A percentile compares a stretch with the other conserved stretches of the same genome.
phyloP scores from a whole-genome alignment of 176 grass and related monocot genomes.

The Stipa capillata region DNA sequence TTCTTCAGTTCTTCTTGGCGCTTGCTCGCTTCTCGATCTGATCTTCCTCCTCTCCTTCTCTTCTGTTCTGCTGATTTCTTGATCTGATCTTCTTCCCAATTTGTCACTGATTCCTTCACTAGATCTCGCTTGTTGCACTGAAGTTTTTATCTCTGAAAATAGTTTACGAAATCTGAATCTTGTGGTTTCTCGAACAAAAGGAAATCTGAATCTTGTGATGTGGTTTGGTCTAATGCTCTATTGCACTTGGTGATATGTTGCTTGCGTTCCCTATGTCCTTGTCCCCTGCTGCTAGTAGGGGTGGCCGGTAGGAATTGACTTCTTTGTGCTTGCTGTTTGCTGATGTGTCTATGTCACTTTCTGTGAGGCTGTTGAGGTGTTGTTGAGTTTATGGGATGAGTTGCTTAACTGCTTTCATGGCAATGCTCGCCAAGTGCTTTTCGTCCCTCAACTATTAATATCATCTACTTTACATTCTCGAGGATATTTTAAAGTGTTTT shows the following conservation, averaged over 20 bases:
- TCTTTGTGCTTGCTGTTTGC: background rate
- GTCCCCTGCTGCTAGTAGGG: background rate
- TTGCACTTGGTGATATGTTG: background rate
- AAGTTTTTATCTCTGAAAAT: too few relatives aligned
- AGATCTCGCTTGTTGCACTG: slow-evolving; percentile 21
- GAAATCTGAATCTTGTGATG: background rate
- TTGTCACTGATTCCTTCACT: background rate
- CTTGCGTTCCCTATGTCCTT: background rate
- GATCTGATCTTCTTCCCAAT: background rate
- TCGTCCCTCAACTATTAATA: too few relatives aligned
- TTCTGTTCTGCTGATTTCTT: background rate
- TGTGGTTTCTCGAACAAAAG: too few relatives aligned
- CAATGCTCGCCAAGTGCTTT: too few relatives aligned
- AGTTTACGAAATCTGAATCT: too few relatives aligned
- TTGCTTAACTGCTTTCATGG: too few relatives aligned
- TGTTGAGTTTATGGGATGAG: too few relatives aligned
- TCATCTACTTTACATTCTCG: too few relatives aligned
- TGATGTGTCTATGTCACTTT: background rate
- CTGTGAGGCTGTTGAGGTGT: background rate
- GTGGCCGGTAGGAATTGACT: background rate
- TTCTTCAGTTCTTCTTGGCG: too few relatives aligned
- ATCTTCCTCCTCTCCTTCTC: background rate
- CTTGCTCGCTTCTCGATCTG: background rate
- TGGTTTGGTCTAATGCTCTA: background rate
- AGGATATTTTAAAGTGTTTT: too few relatives aligned